Base-by-base conservation (phyloP, 139 green algal species). In the Zygnema circumcarinatum region DNA sequence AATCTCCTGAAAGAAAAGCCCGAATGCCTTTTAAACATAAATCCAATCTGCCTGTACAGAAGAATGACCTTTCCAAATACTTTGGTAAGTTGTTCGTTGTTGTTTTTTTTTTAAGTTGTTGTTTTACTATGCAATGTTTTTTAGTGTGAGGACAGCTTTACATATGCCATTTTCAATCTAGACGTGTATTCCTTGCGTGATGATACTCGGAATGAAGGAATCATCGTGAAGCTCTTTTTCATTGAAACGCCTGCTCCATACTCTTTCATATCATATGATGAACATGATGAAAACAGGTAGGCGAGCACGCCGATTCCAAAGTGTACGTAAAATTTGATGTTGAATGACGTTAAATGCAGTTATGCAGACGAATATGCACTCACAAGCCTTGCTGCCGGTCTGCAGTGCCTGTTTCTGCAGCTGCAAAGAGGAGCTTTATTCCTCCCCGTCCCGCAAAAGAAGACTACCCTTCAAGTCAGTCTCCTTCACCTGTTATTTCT, bases 1-100 rank as follows among this genome's bases (percentile, higher is more conserved):
- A 7, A 7, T 62, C 16, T 25, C 47, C 47, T 62, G 47, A 62
- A 62, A 7, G 16, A 25, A 16, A 25, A 16, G 16, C 7, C 7
- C 47, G 47, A 16, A 62, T 62, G 7, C 47, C 47, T 7, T 62
- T 16, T 62, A 62, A 62, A 78, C 69, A 41, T 11, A 78, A 40
- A 41, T 36, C 16, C 16, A 78, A 81, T 29, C 52, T 86, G 31
- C 80, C 80, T 22, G 52, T 86, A 33, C 80, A 86, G 80, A 86
- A 86, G 80, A 86, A 80, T 40, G 76, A 86, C 38, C 80, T 86
- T 32, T 86, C 80, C 29, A 86, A 86, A 38, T 86, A 86, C 54
- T 86, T 86, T 84, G 62, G 80, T 86, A 69, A 40, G 80, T 84
- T 32, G 39, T 81, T 2, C 2, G 32, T n/a, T 62, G 25, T 69